Evolutionary conservation across 2,329 filamentous ascomycete genomes (phyloP), one percentile per base, ranked within the genome.

Genomic region (Macrophomina phaseolina): DNA sequence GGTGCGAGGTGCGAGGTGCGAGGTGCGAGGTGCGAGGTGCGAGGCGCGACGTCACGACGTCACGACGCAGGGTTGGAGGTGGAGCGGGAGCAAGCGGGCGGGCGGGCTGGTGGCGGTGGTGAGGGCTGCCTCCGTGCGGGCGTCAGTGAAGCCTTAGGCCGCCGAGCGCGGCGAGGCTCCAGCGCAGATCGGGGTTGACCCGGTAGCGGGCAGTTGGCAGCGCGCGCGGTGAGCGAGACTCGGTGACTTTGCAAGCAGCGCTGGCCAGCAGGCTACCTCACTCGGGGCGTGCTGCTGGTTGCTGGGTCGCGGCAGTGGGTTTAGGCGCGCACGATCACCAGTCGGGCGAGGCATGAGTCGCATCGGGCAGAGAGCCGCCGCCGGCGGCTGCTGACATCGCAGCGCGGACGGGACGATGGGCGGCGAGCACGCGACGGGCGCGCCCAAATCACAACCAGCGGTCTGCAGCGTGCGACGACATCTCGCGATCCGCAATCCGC

Each of bases 351-450:
- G 56, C 58, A 49, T 23, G 45, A 62, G 58, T 62, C 42, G 58
- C 58, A 48, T 62, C 58, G 58, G 58, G 58, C 58, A 58, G 55
- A 58, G 38, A 58, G 56, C 56, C 40, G 40, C 56, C 40, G 40
- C 28, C 32, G 32, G 52, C 52, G 12, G 36, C 52, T 46, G 49
- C 28, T 53, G 34, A 53, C 49, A 61, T 46, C 40, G 30, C 45
- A 28, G 40, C 34, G 60, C 45, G 51, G 60, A 16, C 46, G 46
- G 48, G 51, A n/a, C 49, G 28, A 55, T 56, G 49, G 51, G 49
- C 63, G 49, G 63, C 63, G 63, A 56, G 49, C 38, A 65, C 51
- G 51, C 48, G 61, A 64, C 61, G 49, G 48, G 34, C 40, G 42
- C 36, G 23, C 48, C 32, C 23, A 28, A 11, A 11, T 45, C 32